Percentiles rank a stretch among this genome's conserved stretches.
Conservation (phyloP, 441 rosid species). For the Erodium chrysanthum region DNA sequence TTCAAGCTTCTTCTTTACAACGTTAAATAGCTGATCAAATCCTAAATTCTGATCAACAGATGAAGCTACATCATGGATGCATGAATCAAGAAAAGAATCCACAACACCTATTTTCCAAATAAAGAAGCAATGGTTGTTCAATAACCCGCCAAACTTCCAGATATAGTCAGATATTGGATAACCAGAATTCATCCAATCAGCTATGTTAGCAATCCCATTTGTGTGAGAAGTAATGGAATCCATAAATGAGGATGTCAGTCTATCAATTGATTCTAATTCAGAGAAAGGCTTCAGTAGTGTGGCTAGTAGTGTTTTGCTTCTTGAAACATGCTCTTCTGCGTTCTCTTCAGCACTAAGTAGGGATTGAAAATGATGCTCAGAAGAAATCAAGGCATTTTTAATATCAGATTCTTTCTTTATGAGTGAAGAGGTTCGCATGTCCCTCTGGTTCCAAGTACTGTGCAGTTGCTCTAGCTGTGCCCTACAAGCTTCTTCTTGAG, state of each 20-base stretch:
- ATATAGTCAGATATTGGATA: slow-evolving; percentile 46
- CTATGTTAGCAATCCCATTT: slow-evolving; percentile 40
- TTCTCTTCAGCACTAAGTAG: slow-evolving; percentile 44
- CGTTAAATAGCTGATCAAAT: slow-evolving; percentile 75
- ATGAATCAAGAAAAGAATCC: slow-evolving; percentile 80
- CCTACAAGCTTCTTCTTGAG: slow-evolving; percentile 97
- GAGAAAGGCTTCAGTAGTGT: slow-evolving; percentile 55
- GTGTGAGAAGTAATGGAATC: slow-evolving; percentile 36
- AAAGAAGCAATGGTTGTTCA: slow-evolving; percentile 61
- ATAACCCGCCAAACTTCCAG: slow-evolving; percentile 62
- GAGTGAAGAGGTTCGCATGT: slow-evolving; percentile 55
- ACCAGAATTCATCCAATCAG: slow-evolving; percentile 51
- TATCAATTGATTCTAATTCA: slow-evolving; percentile 62
- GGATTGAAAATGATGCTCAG: slow-evolving; percentile 59
- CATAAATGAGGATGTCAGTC: slow-evolving; percentile 38
- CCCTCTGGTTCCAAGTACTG: slow-evolving; percentile 84
- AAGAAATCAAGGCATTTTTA: slow-evolving; percentile 45
- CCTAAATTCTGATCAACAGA: slow-evolving; percentile 77
- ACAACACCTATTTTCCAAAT: slow-evolving; percentile 81
- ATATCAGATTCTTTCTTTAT: slow-evolving; percentile 60
- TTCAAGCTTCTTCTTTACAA: slow-evolving; percentile 73
- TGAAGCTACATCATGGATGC: slow-evolving; percentile 71
- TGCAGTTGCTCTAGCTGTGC: slow-evolving; percentile 81
- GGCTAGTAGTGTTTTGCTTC: slow-evolving; percentile 56
- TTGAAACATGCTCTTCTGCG: slow-evolving; percentile 38